Conservation (phyloP, 2,329 filamentous ascomycete genomes). For the Apiospora phragmitis region DNA sequence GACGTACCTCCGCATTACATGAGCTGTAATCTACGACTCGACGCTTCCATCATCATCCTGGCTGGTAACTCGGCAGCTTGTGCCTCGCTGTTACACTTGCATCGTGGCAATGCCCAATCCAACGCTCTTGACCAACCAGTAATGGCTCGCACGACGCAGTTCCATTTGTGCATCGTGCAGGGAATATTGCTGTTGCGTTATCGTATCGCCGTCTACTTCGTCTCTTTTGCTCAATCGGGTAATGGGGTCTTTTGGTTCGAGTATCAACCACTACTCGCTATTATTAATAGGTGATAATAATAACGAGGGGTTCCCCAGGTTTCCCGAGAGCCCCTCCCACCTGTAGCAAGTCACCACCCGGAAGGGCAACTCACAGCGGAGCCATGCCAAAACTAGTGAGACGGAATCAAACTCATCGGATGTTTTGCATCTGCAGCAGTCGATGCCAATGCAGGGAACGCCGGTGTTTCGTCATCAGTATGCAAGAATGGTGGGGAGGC, state of each 20-base stretch:
- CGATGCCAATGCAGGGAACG: not conserved
- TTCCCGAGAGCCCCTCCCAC: not conserved
- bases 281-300: not conserved
- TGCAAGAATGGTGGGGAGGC: not conserved
- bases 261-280: not conserved
- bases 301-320: not conserved
- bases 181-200: too few relatives aligned
- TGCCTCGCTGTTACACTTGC: not conserved
- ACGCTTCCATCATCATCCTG: not conserved
- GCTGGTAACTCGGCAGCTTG: not conserved
- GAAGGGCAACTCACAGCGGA: not conserved
- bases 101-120: not conserved
- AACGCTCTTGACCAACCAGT: not conserved
- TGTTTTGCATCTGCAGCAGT: not conserved
- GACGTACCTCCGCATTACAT: not conserved
- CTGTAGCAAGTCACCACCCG: not conserved
- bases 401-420: not conserved
- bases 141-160: not conserved
- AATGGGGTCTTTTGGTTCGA: not conserved
- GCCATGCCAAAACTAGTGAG: not conserved
- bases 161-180: not conserved
- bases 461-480: not conserved
- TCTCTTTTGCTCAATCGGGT: not conserved
- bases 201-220: not conserved
- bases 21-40: not conserved